Evolutionary conservation across 768 basidiomycete genomes (phyloP), one percentile per base, ranked within the genome.

Genomic region (Xerocomus potaroensis): DNA sequence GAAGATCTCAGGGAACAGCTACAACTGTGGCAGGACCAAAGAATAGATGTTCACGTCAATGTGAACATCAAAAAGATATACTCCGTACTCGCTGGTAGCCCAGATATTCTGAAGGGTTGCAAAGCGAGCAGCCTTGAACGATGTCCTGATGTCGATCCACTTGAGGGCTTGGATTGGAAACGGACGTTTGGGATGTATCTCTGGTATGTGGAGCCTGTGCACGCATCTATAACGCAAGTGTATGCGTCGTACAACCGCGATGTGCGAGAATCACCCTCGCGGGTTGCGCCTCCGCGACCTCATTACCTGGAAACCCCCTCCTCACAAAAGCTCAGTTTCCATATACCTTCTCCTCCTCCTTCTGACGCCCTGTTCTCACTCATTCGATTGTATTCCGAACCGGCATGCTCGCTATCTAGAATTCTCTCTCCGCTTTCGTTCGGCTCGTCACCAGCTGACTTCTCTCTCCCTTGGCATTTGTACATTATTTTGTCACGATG

Each of bases 111-210:
- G 9, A 73, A 77, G 35, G 81, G 76, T 24, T 76, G 72, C 41
- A 73, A 68, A 50, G 77, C 77, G 3, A 71, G 72, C 22, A 79
- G 77, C 15, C 55, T 75, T 19, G 72, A 75, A 53, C 78, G 77
- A 37, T 74, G 74, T 59, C 62, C 71, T 11, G 81, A 84, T 45
- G 60, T 90, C 22, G 70, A 79, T 45, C 71, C 96, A 5, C 72
- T 81, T 15, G 71, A 82, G 43, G 87, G 80, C 0, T 66, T 97
- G 43, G 94, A 96, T 62, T 99, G 96, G 96, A 94, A 92, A 64
- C 81, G 92, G 16, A 84, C 84, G 1, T 89, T 98, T 61, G 96
- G 91, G 3, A 69, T 97, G 35, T 84, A 84, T 50, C 69, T 98
- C 26, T 99, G 96, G 96, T 97, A 84, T 63, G 82, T 81, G 1